Percentiles rank a stretch among this genome's conserved stretches.
phyloP scores from a whole-genome alignment of 768 basidiomycete species.

The Suillus variegatus region DNA sequence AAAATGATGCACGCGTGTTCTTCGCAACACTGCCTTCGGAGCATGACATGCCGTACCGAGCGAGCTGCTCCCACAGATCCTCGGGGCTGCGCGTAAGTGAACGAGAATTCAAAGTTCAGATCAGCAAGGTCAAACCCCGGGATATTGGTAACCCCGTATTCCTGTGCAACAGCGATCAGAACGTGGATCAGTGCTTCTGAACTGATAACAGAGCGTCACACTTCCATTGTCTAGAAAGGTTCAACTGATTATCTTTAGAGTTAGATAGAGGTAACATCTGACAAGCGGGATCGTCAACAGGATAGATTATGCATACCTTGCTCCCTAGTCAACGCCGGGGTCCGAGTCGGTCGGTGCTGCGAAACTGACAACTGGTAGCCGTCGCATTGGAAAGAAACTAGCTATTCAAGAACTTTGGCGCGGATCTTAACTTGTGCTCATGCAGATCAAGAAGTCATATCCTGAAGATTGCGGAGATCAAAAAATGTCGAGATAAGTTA shows the following conservation, averaged over 20 bases:
- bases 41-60: background rate
- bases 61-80: background rate
- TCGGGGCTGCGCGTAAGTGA: background rate
- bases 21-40: background rate
- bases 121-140: background rate
- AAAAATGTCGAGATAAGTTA: conserved; percentile 12
- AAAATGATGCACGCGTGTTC: background rate
- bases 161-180: background rate
- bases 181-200: background rate
- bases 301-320: background rate
- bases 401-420: background rate
- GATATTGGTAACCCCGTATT: background rate
- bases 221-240: background rate
- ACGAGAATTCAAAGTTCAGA: background rate
- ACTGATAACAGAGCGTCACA: background rate
- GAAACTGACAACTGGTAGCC: background rate
- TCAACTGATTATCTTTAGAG: background rate
- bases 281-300: background rate
- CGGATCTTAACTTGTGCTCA: conserved; percentile 3
- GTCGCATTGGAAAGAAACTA: background rate
- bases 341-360: background rate
- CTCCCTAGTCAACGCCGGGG: background rate
- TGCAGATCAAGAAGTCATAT: conserved; percentile 6
- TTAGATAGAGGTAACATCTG: background rate
- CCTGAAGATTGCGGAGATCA: conserved; percentile 9